Evolutionary conservation across 2,329 filamentous ascomycete species (phyloP).

Genomic region (Epichloe scottii): DNA sequence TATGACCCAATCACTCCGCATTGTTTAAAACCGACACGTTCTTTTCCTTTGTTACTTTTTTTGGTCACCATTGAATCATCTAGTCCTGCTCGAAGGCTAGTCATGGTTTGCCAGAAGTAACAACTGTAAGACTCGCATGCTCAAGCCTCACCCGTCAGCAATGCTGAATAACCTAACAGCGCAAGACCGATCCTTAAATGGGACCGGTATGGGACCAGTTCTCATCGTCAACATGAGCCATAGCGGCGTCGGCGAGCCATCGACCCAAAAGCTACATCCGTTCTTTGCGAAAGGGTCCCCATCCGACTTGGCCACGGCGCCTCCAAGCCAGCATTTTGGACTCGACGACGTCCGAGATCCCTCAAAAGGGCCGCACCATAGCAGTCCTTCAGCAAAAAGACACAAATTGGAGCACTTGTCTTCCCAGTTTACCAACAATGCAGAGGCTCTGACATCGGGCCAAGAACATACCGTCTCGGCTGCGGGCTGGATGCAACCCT

Average conservation of each 20-base stretch:
- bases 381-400: not conserved
- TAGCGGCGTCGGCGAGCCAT: slow-evolving; percentile 21
- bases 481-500: not conserved
- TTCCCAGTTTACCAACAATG: slow-evolving; percentile 4
- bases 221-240: slow-evolving; percentile 32
- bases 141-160: not conserved
- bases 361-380: not conserved
- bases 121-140: not conserved
- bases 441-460: not conserved
- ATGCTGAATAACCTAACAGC: not conserved
- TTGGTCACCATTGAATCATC: not conserved
- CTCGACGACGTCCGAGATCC: not conserved
- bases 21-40: too few species aligned
- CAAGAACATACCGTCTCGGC: not conserved
- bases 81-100: not conserved
- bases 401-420: slow-evolving; percentile 6
- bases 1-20: not conserved
- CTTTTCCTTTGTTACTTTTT: too few species aligned
- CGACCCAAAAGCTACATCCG: slow-evolving; percentile 38
- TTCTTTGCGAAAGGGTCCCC: slow-evolving; percentile 32
- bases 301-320: slow-evolving; percentile 3
- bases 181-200: slow-evolving; percentile 18
- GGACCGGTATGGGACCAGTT: slow-evolving; percentile 33
- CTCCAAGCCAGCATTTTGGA: not conserved
- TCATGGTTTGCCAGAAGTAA: not conserved